Conservation (phyloP, 495 filamentous ascomycete genomes). For the Lichenothelia convexa region DNA sequence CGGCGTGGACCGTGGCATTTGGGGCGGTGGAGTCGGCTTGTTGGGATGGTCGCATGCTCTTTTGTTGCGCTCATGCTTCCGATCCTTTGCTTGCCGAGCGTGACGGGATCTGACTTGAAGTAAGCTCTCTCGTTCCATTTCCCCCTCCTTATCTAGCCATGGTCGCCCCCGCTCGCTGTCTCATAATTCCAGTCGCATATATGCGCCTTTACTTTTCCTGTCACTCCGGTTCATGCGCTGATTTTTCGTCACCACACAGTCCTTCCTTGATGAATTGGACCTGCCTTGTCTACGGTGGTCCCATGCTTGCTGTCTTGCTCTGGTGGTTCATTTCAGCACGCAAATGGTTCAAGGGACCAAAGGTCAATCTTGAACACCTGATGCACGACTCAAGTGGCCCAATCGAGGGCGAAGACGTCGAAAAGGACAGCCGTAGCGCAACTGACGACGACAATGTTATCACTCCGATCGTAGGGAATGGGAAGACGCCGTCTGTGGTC, state of each 20-base stretch:
- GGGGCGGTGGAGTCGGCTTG: conserved; percentile 39
- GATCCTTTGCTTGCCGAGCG: conserved; percentile 51
- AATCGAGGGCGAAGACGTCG: conserved; percentile 13
- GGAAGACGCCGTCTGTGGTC: too few species aligned
- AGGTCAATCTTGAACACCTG: conserved; percentile 41
- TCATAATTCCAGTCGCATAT: too few species aligned
- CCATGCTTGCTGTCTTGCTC: conserved; percentile 31
- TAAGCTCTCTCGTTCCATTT: conserved; percentile 15
- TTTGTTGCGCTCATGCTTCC: conserved; percentile 61
- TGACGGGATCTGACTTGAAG: conserved; percentile 37
- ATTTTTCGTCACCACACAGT: too few species aligned
- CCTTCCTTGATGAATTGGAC: conserved; percentile 53
- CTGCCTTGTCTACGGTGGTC: conserved; percentile 51
- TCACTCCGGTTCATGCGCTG: too few species aligned
- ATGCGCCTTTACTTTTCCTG: too few species aligned
- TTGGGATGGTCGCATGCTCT: conserved; percentile 39
- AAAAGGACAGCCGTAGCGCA: not conserved
- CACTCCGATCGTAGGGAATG: too few species aligned
- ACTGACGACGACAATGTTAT: conserved; percentile 2
- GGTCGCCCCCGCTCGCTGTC: too few species aligned
- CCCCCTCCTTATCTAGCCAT: not conserved
- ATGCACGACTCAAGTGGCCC: conserved; percentile 17
- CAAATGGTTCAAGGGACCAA: conserved; percentile 59
- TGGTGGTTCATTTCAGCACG: conserved; percentile 54
- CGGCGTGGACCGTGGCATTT: conserved; percentile 58